Conservation (phyloP, 768 basidiomycete genomes). For the Russula sp. region DNA sequence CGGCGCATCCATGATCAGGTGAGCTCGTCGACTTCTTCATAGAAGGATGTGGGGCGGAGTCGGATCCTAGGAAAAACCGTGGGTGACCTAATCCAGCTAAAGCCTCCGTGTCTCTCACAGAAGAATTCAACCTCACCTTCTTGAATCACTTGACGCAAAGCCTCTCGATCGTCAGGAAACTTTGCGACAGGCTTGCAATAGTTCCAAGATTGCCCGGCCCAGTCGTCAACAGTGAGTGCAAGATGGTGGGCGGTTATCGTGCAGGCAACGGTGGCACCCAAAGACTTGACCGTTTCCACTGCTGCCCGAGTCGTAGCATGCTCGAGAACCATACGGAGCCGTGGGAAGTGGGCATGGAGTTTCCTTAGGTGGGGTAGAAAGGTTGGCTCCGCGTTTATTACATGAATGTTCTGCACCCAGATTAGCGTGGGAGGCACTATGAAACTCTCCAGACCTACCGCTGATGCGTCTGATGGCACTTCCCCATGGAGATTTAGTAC, state of each 20-base stretch:
- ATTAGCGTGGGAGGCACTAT: conserved; percentile 1
- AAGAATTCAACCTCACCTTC: conserved; percentile 50
- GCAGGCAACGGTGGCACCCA: conserved; percentile 84
- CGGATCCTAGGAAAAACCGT: conserved; percentile 95
- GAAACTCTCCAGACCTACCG: conserved; percentile 42
- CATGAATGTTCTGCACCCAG: conserved; percentile 68
- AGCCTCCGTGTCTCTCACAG: neutral
- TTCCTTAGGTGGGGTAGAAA: conserved; percentile 87
- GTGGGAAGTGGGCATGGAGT: conserved; percentile 81
- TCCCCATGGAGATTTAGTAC: conserved; percentile 97
- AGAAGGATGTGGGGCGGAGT: conserved; percentile 90
- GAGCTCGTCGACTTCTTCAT: conserved; percentile 65
- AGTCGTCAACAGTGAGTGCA: conserved; percentile 89
- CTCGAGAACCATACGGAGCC: conserved; percentile 91
- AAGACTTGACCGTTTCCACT: conserved; percentile 76
- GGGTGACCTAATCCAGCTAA: conserved; percentile 63
- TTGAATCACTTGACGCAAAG: conserved; percentile 70
- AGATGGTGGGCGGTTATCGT: conserved; percentile 98
- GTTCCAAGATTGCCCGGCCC: conserved; percentile 92
- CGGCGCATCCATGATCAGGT: conserved; percentile 76
- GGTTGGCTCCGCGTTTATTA: conserved; percentile 87
- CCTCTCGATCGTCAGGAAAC: conserved; percentile 85
- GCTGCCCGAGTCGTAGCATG: conserved; percentile 94
- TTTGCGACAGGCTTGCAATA: conserved; percentile 99
- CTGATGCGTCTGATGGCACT: conserved; percentile 77